phyloP scores from a whole-genome alignment of 768 basidiomycete species.

The Kwoniella shandongensis region DNA sequence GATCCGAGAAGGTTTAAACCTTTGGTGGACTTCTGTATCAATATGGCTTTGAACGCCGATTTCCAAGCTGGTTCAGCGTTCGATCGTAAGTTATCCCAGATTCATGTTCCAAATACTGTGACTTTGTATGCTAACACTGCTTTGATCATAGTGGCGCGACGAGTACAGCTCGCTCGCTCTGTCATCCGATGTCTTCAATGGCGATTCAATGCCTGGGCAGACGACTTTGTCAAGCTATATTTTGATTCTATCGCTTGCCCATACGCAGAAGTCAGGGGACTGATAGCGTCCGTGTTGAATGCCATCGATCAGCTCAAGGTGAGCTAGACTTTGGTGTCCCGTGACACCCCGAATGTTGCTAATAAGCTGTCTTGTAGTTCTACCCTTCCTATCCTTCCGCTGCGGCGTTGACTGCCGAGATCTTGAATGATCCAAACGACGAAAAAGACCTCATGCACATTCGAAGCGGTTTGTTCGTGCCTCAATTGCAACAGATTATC shows the following conservation, averaged over 20 bases:
- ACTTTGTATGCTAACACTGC: not conserved
- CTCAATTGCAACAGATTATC: constrained; percentile 62
- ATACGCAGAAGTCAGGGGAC: constrained; percentile 77
- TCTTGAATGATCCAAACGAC: constrained; percentile 60
- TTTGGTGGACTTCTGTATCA: constrained; percentile 72
- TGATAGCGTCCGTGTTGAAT: constrained; percentile 68
- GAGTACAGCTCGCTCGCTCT: constrained; percentile 66
- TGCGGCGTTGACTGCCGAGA: constrained; percentile 62
- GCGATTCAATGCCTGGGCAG: constrained; percentile 67
- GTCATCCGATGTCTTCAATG: constrained; percentile 67
- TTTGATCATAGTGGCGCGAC: constrained; percentile 67
- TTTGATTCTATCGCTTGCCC: constrained; percentile 75
- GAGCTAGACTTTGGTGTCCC: constrained; percentile 17
- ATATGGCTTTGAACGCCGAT: constrained; percentile 66
- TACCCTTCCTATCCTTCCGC: constrained; percentile 64
- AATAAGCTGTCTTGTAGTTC: constrained; percentile 26
- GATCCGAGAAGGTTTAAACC: constrained; percentile 77
- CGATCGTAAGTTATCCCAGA: constrained; percentile 61
- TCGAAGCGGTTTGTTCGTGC: constrained; percentile 65
- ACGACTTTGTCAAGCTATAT: constrained; percentile 67
- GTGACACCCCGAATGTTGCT: constrained; percentile 52
- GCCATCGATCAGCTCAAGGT: constrained; percentile 74
- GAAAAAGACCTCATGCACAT: constrained; percentile 74
- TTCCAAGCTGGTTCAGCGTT: constrained; percentile 85
- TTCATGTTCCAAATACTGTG: not conserved